Percentiles rank a stretch among this genome's conserved stretches.
These are phyloP conservation scores for Arabidopsis lyrata DNA, from an alignment of 441 rosid species.

Conservation along the genomic window DNA sequence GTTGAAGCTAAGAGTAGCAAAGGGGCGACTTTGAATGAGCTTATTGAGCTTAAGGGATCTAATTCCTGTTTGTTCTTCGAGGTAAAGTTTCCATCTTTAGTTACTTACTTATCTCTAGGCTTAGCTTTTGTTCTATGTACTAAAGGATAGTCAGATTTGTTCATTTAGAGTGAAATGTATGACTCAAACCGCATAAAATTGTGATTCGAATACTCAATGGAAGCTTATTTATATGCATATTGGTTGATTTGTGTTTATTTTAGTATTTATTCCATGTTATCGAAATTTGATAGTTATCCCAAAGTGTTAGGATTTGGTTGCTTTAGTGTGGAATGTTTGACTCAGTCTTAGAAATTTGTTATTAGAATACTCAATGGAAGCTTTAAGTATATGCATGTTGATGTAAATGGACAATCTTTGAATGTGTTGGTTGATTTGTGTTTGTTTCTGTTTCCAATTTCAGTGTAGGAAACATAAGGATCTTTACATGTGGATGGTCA, in stretches of 20 bases:
- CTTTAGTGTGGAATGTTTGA: not conserved
- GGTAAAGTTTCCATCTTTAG: conserved; percentile 50
- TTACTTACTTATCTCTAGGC: not conserved
- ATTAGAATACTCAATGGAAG: not conserved
- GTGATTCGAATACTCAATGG: not conserved
- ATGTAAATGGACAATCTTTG: not conserved
- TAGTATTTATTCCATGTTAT: not conserved
- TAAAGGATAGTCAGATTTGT: not conserved
- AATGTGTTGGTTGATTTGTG: not conserved
- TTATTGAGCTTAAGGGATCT: conserved; percentile 88
- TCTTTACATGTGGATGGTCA: conserved; percentile 94
- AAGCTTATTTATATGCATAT: not conserved
- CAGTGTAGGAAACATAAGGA: conserved; percentile 98
- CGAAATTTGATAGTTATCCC: too few species aligned
- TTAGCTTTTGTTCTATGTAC: not conserved
- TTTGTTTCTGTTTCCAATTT: conserved; percentile 9
- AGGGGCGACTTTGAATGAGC: conserved; percentile 87
- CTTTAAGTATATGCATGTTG: not conserved
- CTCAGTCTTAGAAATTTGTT: not conserved
- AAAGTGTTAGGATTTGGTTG: too few species aligned
- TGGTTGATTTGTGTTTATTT: not conserved
- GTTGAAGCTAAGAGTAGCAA: conserved; percentile 84
- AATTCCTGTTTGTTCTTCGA: conserved; percentile 92
- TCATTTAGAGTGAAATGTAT: not conserved
- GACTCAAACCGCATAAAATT: not conserved